A percentile compares a stretch with the other conserved stretches of the same genome.
Evolutionary conservation across 2,329 filamentous ascomycete species (phyloP).

Genomic region (Coccinonectria pachysandricola): DNA sequence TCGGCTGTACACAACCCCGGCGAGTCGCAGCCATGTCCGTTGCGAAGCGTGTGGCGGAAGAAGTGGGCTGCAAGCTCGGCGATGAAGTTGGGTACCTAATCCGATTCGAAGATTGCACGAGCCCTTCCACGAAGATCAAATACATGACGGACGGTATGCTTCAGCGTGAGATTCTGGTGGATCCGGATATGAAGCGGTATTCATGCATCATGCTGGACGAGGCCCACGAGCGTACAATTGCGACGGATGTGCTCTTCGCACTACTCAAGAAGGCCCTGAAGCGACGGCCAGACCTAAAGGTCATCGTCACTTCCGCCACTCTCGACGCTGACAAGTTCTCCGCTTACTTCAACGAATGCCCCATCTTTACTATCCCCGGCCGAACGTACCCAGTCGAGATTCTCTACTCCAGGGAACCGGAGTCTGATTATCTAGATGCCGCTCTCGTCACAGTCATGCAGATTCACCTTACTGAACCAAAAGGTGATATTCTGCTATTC

Average conservation of each 20-base stretch:
- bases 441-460: constrained; percentile 97
- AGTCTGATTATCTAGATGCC: constrained; percentile 89
- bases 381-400: constrained; percentile 93
- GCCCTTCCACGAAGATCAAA: constrained; percentile 83
- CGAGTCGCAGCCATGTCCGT: constrained; percentile 97
- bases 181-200: constrained; percentile 80
- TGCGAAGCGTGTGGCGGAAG: constrained; percentile 90
- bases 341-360: constrained; percentile 88
- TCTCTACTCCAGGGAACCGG: constrained; percentile 88
- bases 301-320: constrained; percentile 95
- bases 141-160: constrained; percentile 99
- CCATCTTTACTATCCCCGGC: constrained; percentile 93
- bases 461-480: constrained; percentile 86
- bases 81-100: constrained; percentile 96
- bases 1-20: constrained; percentile 93
- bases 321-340: constrained; percentile 97
- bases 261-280: constrained; percentile 89
- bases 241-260: constrained; percentile 91
- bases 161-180: constrained; percentile 85
- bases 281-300: constrained; percentile 73
- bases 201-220: constrained; percentile 98
- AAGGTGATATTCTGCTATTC: constrained; percentile 92
- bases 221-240: constrained; percentile 92
- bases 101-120: constrained; percentile 91
- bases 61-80: constrained; percentile 84